A percentile compares a stretch with the other conserved stretches of the same genome.
Conservation (phyloP, 441 rosid genomes). For the Viola pubescens region DNA sequence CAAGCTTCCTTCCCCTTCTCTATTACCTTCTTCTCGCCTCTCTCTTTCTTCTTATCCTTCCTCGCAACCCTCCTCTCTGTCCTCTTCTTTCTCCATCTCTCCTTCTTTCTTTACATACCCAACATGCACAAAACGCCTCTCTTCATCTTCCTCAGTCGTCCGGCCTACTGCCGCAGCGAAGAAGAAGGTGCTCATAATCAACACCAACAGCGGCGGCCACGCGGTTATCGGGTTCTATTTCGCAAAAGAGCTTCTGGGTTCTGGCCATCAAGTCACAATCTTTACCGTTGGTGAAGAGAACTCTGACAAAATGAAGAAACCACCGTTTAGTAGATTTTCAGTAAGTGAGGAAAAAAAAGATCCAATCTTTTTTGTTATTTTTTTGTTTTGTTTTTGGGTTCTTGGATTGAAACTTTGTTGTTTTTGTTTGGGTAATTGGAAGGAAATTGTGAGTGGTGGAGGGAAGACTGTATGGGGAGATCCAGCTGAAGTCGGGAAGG, state of each 20-base stretch:
- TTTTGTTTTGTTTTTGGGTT: background rate
- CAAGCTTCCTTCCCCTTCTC: constrained; percentile 15
- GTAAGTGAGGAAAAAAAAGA: constrained; percentile 27
- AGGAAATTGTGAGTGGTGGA: constrained; percentile 83
- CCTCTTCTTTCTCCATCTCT: constrained; percentile 29
- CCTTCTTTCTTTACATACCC: constrained; percentile 25
- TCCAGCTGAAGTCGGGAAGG: constrained; percentile 62
- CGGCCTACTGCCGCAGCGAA: constrained; percentile 48
- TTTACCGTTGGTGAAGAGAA: constrained; percentile 74
- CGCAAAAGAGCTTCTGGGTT: constrained; percentile 72
- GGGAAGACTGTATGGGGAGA: constrained; percentile 88
- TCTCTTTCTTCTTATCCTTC: constrained; percentile 23
- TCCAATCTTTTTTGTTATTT: background rate
- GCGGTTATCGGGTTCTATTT: constrained; percentile 86
- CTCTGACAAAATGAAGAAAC: constrained; percentile 87
- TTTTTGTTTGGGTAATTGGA: constrained; percentile 1
- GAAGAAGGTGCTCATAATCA: constrained; percentile 80
- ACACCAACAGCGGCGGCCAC: constrained; percentile 83
- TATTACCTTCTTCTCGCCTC: constrained; percentile 19
- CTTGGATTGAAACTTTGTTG: background rate
- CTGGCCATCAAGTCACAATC: constrained; percentile 69
- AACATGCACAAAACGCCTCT: constrained; percentile 18
- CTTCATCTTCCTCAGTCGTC: constrained; percentile 31
- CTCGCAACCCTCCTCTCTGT: constrained; percentile 20
- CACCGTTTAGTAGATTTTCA: constrained; percentile 77